Conservation (phyloP, 192 early-diverging fungal species). For the Mortierella alpina region DNA sequence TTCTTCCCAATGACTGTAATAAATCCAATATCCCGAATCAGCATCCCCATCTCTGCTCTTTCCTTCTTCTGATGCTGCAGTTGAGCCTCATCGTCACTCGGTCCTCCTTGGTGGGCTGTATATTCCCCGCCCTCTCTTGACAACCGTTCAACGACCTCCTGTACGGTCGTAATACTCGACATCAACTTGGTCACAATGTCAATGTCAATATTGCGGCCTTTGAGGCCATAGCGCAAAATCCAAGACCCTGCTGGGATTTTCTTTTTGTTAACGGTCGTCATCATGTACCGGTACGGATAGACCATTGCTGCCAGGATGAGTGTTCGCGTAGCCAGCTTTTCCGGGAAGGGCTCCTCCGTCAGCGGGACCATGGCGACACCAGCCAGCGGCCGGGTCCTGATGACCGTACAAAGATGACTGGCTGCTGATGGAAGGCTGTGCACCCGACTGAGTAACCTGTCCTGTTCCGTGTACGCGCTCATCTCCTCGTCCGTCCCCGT, state of each 20-base stretch:
- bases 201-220: slow-evolving; percentile 53
- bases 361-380: neutral
- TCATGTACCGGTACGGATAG: slow-evolving; percentile 61
- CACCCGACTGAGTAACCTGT: neutral
- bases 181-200: slow-evolving; percentile 33
- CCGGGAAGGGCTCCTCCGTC: slow-evolving; percentile 11
- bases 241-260: slow-evolving; percentile 46
- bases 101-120: neutral
- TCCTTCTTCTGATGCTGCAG: neutral
- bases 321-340: slow-evolving; percentile 28
- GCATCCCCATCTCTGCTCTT: slow-evolving; percentile 54
- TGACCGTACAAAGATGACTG: too few relatives aligned
- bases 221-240: slow-evolving; percentile 66
- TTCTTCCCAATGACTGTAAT: slow-evolving; percentile 57
- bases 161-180: slow-evolving; percentile 12
- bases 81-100: neutral
- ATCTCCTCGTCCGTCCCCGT: slow-evolving; percentile 7
- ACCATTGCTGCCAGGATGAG: slow-evolving; percentile 66
- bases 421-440: too few relatives aligned
- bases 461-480: slow-evolving; percentile 38
- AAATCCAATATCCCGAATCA: slow-evolving; percentile 63
- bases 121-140: neutral
- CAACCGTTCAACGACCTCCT: neutral
- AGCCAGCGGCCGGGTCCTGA: neutral
- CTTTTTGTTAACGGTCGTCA: slow-evolving; percentile 55